Conservation (phyloP, 2,329 filamentous ascomycete genomes). For the Colletotrichum sp. region DNA sequence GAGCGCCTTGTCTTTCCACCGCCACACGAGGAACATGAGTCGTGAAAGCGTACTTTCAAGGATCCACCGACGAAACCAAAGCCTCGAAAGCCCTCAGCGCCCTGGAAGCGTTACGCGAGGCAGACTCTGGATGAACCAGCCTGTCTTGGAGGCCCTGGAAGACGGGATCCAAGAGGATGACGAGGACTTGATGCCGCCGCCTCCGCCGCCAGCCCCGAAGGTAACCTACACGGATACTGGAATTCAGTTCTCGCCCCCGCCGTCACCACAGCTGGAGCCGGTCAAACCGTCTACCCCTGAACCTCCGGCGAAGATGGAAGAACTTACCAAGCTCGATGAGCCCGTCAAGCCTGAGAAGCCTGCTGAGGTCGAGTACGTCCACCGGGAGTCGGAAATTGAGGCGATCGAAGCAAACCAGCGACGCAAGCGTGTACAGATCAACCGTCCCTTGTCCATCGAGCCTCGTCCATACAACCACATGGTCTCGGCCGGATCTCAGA, state of each 20-base stretch:
- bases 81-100: constrained; percentile 62
- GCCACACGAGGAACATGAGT: constrained; percentile 60
- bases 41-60: constrained; percentile 59
- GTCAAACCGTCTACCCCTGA: constrained; percentile 48
- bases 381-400: constrained; percentile 59
- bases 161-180: constrained; percentile 57
- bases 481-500: constrained; percentile 71
- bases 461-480: constrained; percentile 51
- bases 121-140: constrained; percentile 57
- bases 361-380: constrained; percentile 47
- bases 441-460: constrained; percentile 55
- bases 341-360: constrained; percentile 37
- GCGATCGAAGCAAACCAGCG: constrained; percentile 75
- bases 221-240: constrained; percentile 75
- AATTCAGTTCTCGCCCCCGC: constrained; percentile 82
- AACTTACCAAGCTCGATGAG: constrained; percentile 44
- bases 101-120: constrained; percentile 60
- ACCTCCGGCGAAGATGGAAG: constrained; percentile 39
- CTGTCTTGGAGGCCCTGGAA: constrained; percentile 61
- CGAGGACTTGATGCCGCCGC: constrained; percentile 33
- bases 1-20: constrained; percentile 58
- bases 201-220: constrained; percentile 37
- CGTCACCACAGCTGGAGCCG: constrained; percentile 65
- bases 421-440: constrained; percentile 69
- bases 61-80: constrained; percentile 61